Percentiles rank a stretch among this genome's conserved stretches.
These are phyloP conservation scores for Ophiosphaerella narmari DNA, from an alignment of 2,329 filamentous ascomycete species.

Conservation along the genomic window DNA sequence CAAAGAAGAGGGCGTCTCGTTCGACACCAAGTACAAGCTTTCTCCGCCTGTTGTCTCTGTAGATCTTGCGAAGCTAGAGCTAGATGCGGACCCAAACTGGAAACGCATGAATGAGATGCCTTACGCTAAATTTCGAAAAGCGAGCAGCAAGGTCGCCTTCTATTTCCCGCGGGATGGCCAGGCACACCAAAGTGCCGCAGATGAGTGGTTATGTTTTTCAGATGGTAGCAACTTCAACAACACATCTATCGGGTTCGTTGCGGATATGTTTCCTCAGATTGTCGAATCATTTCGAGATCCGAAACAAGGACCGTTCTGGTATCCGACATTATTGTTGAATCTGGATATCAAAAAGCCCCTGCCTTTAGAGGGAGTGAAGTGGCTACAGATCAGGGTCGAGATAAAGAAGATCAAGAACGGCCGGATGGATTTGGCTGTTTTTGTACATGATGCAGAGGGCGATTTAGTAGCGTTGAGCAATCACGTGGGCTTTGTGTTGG, in stretches of 20 bases:
- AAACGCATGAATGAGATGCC: constrained; percentile 49
- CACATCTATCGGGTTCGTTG: constrained; percentile 66
- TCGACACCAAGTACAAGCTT: constrained; percentile 60
- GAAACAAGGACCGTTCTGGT: constrained; percentile 62
- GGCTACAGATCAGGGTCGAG: constrained; percentile 69
- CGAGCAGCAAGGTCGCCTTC: constrained; percentile 56
- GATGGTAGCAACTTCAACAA: constrained; percentile 68
- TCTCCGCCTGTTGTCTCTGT: constrained; percentile 51
- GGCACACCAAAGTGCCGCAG: constrained; percentile 50
- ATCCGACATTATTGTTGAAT: constrained; percentile 75
- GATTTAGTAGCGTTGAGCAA: constrained; percentile 70
- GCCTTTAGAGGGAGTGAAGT: constrained; percentile 70
- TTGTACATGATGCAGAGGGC: constrained; percentile 66
- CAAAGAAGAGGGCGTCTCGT: constrained; percentile 62
- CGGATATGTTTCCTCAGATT: constrained; percentile 71
- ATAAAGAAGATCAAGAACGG: constrained; percentile 72
- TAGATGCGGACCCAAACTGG: constrained; percentile 57
- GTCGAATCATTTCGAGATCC: constrained; percentile 56
- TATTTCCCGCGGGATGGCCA: constrained; percentile 58
- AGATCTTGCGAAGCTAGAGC: constrained; percentile 49
- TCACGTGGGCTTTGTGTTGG: constrained; percentile 69
- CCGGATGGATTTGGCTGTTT: constrained; percentile 73
- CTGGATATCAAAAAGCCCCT: constrained; percentile 76
- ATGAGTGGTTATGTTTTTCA: constrained; percentile 70
- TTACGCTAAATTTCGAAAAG: constrained; percentile 54